Base-by-base conservation (phyloP, 805 yeast species). In the Isabelozyma pseudorhagii region DNA sequence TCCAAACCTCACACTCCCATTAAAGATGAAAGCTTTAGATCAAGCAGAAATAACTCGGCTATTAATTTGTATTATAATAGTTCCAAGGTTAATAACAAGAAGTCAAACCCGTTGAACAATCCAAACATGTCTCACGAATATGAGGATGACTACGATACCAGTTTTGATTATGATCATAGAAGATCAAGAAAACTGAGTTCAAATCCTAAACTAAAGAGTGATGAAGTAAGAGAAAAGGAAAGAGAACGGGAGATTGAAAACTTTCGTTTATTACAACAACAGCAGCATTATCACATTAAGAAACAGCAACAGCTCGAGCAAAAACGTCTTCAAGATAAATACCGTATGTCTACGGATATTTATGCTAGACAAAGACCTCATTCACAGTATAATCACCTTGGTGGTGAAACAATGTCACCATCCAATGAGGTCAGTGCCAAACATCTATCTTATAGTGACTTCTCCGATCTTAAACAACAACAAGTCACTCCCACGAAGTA, bases 191-290 rank as follows among this genome's bases (percentile, higher is more conserved):
- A 28, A 14, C 15, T n/a, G 15, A 15, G 40, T 9, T 15, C 40
- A 4, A 39, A 21, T 28, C 28, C 46, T 5, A 42, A 47, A 31
- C n/a, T 40, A 25, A 36, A 48, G 13, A 59, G 55, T 13, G 62
- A 61, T 14, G 67, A 60, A 9, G 25, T 52, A 11, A 28, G 21
- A 28, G 36, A 28, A n/a, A 13, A 50, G 25, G 62, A 60, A 10
- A 57, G 62, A 45, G 69, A 67, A 48, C 52, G 55, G 28, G 74
- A 69, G 50, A 63, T 65, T 21, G 71, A 67, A 47, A 53, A 60
- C 40, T 66, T 67, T 52, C 63, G 59, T 46, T 47, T 53, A 41
- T 54, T 69, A 45, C 69, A 68, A 47, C 67, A 63, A 46, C 70
- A 66, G 43, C 69, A 66, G 40, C 58, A 58, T 38, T 64, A 63